Base-by-base conservation (phyloP, 1,284 basidiomycete species). In the Cryptococcus floricola region DNA sequence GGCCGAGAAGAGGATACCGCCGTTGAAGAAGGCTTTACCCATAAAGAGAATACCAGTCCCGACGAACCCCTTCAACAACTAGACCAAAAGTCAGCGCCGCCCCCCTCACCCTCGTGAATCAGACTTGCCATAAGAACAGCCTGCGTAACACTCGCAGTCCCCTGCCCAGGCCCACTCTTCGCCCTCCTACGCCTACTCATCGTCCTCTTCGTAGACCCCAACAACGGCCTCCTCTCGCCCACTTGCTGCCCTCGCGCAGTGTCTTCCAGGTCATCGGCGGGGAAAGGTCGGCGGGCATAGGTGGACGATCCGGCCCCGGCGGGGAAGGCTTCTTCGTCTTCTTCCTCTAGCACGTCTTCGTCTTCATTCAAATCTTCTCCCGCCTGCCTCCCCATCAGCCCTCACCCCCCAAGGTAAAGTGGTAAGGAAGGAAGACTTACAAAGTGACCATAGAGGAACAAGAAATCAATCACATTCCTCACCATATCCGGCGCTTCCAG, bases 1-100 rank as follows among this genome's bases (percentile, higher is more conserved):
- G 23, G 84, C 73, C 5, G 95, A 98, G 76, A 99, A 98, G 41
- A 98, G 78, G 51, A 98, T 82, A 14, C 95, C 73, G 58, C 58
- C 18, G 68, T 44, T 7, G 8, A 80, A 86, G 69, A 72, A 87
- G 83, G 87, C 95, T 79, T 93, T 97, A 57, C 92, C 96, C 50
- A 98, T 83, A 80, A 98, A 98, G 27, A 98, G 77, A 12, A 98
- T 87, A 37, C 95, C 95, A 9, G 95, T 99, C 19, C 95, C 95
- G 50, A 99, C 87, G 70, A 99, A 98, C 0, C 91, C 88, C 77
- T 98, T 98, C 59, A 96, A 78, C 55, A 96, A 78, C 91, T 92
- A 60, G 23, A 43, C 42, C 50, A 56, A 41, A 41, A 37, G 28
- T 53, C 41, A 48, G 59, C 47, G 18, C 6, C 16, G 6, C 47